Evolutionary conservation across 371 early-diverging fungal genomes (phyloP).

Genomic region (Capniomyces stellatus): DNA sequence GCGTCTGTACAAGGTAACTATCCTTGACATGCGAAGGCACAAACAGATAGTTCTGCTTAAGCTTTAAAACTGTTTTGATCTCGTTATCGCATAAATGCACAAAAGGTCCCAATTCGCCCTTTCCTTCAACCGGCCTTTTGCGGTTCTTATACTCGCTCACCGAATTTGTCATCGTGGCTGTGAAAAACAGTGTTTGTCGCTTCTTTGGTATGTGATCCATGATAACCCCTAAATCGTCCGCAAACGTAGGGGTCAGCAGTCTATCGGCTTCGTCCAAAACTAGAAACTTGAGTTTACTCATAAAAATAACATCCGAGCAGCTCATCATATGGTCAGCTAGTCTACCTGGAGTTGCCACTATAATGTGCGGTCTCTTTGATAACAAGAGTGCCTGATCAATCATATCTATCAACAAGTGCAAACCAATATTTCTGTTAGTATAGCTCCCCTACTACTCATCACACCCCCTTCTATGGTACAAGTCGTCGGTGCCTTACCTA

Average conservation of each 20-base stretch:
- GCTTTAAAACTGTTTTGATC: conserved; percentile 62
- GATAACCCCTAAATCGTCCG: conserved; percentile 62
- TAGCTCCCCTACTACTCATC: neutral
- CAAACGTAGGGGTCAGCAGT: conserved; percentile 53
- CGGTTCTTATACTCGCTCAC: conserved; percentile 38
- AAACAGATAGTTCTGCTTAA: conserved; percentile 83
- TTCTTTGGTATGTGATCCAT: conserved; percentile 54
- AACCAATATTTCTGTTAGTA: neutral
- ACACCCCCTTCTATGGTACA: no score
- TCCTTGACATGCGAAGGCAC: conserved; percentile 86
- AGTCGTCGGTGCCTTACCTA: no score
- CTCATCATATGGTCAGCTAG: conserved; percentile 81
- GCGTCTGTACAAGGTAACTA: conserved; percentile 63
- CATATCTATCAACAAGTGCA: conserved; percentile 43
- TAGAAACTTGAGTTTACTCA: conserved; percentile 40
- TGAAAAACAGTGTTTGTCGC: conserved; percentile 83
- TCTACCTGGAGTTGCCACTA: conserved; percentile 97
- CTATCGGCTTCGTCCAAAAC: conserved; percentile 98
- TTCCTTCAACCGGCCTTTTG: conserved; percentile 5
- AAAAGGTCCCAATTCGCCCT: conserved; percentile 38
- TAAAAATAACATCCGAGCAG: conserved; percentile 41
- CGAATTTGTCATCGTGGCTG: conserved; percentile 88
- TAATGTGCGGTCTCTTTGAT: conserved; percentile 73
- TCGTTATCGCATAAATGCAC: conserved; percentile 56
- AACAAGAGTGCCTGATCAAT: conserved; percentile 71